These are phyloP conservation scores for Solanum virginianum DNA, from an alignment of 257 asterid species.

Conservation along the genomic window DNA sequence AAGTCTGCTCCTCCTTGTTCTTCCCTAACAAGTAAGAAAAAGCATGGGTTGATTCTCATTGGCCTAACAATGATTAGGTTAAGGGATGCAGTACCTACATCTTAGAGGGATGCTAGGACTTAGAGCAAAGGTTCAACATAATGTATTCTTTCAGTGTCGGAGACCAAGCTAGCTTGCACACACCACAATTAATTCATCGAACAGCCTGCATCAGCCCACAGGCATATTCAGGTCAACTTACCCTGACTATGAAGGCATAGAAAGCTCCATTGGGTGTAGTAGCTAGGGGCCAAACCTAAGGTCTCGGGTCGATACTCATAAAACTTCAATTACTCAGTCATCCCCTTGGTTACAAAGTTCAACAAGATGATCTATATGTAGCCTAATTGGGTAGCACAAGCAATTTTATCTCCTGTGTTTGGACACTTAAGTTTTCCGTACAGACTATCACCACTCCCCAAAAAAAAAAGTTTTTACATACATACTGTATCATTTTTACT, in stretches of 20 bases:
- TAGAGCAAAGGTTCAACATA: background rate
- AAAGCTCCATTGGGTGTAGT: background rate
- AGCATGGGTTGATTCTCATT: background rate
- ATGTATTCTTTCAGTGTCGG: background rate
- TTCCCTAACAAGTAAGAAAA: background rate
- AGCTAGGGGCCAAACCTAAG: background rate
- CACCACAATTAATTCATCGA: background rate
- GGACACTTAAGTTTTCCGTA: background rate
- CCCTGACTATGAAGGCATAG: background rate
- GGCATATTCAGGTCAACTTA: background rate
- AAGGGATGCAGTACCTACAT: background rate
- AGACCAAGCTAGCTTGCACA: background rate
- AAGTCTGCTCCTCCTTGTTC: background rate
- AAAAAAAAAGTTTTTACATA: background rate
- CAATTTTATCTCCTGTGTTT: background rate
- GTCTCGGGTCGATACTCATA: background rate
- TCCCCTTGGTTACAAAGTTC: background rate
- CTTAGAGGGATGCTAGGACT: background rate
- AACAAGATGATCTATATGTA: background rate
- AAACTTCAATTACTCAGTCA: background rate
- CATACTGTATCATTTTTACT: background rate
- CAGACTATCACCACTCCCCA: background rate
- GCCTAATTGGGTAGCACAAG: background rate
- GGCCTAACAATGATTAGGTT: background rate
- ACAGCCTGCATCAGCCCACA: background rate